These are phyloP conservation scores for Akebia trifoliata DNA, from an alignment of 164 flowering plant species.

Conservation along the genomic window DNA sequence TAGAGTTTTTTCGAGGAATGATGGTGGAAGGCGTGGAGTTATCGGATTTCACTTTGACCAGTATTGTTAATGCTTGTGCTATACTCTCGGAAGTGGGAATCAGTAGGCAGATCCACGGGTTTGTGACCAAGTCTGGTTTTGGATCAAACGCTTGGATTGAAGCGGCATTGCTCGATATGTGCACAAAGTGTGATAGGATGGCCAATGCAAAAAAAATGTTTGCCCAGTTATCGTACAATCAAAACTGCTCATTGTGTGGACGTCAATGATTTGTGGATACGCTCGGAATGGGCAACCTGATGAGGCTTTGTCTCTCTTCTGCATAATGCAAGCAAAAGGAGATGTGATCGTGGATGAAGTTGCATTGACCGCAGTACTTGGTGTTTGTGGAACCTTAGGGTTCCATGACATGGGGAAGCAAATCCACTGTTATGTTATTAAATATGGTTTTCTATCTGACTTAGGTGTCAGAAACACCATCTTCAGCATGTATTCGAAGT, in stretches of 20 bases:
- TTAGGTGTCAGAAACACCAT: constrained; percentile 56
- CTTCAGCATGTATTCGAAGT: constrained; percentile 74
- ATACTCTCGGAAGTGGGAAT: constrained; percentile 31
- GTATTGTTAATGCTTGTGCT: constrained; percentile 63
- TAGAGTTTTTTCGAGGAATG: constrained; percentile 56
- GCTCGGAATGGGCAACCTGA: constrained; percentile 63
- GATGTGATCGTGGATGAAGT: constrained; percentile 50
- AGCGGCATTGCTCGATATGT: constrained; percentile 81
- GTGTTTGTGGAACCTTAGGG: constrained; percentile 71
- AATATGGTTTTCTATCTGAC: constrained; percentile 47
- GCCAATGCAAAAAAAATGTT: constrained; percentile 66
- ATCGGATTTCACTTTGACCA: constrained; percentile 66
- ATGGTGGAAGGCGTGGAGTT: constrained; percentile 48
- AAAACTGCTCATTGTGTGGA: constrained; percentile 38
- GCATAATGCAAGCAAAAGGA: constrained; percentile 34
- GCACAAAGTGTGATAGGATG: constrained; percentile 69
- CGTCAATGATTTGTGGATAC: constrained; percentile 84
- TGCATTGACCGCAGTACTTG: constrained; percentile 50
- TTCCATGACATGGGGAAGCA: constrained; percentile 65
- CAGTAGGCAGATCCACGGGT: constrained; percentile 80
- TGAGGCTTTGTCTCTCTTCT: constrained; percentile 56
- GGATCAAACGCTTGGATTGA: constrained; percentile 49
- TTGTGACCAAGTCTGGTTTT: constrained; percentile 57
- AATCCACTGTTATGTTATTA: constrained; percentile 57
- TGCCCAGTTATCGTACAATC: constrained; percentile 24